These are phyloP conservation scores for Backusella westeae DNA, from an alignment of 192 early-diverging fungal species.

Conservation along the genomic window DNA sequence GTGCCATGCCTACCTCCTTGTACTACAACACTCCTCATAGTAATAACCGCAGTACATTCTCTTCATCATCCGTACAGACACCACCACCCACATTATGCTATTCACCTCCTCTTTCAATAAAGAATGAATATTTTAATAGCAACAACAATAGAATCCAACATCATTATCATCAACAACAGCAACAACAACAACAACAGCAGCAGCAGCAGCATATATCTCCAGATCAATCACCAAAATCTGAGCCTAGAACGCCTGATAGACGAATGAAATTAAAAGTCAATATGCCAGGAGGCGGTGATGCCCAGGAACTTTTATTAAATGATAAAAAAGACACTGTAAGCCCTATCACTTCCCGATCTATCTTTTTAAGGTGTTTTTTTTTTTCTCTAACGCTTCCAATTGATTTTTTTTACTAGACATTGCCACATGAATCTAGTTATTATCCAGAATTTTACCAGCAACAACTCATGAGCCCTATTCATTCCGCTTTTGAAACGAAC, in stretches of 20 bases:
- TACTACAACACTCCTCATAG: background rate
- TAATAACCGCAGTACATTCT: background rate
- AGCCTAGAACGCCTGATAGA: constrained; percentile 12
- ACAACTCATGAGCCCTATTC: constrained; percentile 7
- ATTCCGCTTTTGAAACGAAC: constrained; percentile 4
- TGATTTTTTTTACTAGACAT: background rate
- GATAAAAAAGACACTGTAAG: background rate
- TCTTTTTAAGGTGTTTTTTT: background rate
- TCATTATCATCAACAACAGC: background rate
- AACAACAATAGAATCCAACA: background rate
- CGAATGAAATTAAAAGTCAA: constrained; percentile 9
- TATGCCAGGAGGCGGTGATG: background rate
- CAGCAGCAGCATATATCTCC: background rate
- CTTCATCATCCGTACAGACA: background rate
- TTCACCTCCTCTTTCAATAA: constrained; percentile 5
- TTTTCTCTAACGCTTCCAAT: background rate
- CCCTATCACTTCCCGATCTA: background rate
- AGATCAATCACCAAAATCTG: constrained; percentile 11
- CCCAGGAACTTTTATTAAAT: background rate
- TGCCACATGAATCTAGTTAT: background rate
- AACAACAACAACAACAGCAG: background rate
- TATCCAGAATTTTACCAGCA: constrained; percentile 2
- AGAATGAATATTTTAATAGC: background rate
- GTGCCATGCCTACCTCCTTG: background rate
- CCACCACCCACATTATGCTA: background rate